Conservation (phyloP, 2,329 filamentous ascomycete genomes). For the Sphaerulina musiva region DNA sequence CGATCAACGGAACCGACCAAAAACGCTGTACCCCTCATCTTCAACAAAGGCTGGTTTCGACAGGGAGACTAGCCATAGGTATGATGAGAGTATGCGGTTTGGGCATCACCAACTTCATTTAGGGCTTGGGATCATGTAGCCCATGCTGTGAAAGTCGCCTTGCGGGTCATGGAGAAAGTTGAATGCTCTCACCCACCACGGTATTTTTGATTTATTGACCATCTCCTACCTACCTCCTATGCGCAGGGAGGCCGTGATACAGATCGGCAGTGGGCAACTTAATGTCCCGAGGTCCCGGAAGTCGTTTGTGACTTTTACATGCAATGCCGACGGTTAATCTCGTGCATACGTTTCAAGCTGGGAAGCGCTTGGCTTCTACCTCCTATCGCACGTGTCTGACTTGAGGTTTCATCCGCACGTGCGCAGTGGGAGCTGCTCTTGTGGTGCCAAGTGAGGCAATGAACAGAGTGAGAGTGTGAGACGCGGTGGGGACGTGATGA, state of each 20-base stretch:
- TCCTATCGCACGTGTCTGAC: not conserved
- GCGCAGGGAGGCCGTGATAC: not conserved
- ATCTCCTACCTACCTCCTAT: no score
- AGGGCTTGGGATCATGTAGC: no score
- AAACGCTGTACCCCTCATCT: conserved; percentile 1
- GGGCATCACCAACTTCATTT: not conserved
- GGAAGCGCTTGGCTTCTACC: not conserved
- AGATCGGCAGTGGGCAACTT: not conserved
- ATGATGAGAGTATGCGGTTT: not conserved
- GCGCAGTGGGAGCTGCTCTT: not conserved
- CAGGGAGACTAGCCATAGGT: not conserved
- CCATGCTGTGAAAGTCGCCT: no score
- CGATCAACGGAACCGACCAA: not conserved
- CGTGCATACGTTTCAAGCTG: not conserved
- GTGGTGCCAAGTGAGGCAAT: not conserved
- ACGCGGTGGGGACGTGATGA: not conserved
- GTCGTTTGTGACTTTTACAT: not conserved
- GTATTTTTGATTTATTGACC: no score
- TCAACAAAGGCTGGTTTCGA: not conserved
- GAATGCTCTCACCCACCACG: no score
- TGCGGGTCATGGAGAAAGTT: no score
- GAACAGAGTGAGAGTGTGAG: not conserved
- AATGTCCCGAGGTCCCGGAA: not conserved
- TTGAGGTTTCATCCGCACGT: not conserved
- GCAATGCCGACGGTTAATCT: not conserved